Conservation (phyloP, 257 asterid species). For the Rehmannia glutinosa region DNA sequence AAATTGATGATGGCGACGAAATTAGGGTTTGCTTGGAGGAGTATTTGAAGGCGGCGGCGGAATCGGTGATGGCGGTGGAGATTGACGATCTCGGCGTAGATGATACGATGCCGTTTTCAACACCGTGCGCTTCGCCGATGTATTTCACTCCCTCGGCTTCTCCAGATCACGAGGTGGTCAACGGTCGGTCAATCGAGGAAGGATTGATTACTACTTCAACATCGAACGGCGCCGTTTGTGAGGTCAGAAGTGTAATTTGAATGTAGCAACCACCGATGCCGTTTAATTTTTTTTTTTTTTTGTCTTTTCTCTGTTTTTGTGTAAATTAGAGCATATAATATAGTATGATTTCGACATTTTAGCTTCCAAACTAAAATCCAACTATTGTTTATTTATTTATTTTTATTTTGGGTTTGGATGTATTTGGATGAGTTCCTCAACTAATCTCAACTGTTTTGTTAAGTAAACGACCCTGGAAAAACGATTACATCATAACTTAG, state of each 20-base stretch:
- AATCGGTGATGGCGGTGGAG: conserved; percentile 21
- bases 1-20: conserved; percentile 1
- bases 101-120: conserved; percentile 45
- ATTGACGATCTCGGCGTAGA: conserved; percentile 1
- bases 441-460: neutral
- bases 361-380: neutral
- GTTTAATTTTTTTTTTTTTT: neutral
- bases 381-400: neutral
- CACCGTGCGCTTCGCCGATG: conserved; percentile 48
- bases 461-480: neutral
- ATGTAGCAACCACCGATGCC: neutral
- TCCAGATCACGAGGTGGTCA: conserved; percentile 31
- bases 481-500: neutral
- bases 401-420: neutral
- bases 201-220: neutral
- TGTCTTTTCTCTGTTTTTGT: neutral
- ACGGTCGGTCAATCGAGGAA: conserved; percentile 10
- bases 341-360: conserved; percentile 3
- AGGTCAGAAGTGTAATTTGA: neutral
- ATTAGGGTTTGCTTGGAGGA: conserved; percentile 32
- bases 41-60: conserved; percentile 23
- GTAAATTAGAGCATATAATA: neutral
- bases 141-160: conserved; percentile 49
- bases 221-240: neutral
- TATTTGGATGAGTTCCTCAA: neutral